Evolutionary conservation across 2,329 filamentous ascomycete genomes (phyloP).

Genomic region (Aspergillus sp.): DNA sequence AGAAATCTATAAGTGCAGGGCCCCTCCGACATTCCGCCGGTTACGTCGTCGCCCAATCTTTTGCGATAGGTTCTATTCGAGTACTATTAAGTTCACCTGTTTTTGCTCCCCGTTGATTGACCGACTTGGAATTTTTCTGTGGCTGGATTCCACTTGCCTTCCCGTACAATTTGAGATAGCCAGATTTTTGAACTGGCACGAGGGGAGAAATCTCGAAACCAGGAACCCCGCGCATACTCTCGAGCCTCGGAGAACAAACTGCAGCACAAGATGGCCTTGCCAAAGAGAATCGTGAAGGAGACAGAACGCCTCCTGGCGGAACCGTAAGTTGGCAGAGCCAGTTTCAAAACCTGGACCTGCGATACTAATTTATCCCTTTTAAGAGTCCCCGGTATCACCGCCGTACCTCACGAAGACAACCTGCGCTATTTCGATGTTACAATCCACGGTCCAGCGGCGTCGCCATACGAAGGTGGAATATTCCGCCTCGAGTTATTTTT

Average conservation of each 20-base stretch:
- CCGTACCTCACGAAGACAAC: slow-evolving; percentile 94
- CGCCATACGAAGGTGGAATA: slow-evolving; percentile 89
- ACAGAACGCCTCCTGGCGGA: slow-evolving; percentile 96
- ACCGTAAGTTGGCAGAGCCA: slow-evolving; percentile 63
- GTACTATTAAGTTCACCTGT: neutral
- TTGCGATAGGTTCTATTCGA: neutral
- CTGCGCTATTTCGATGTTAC: slow-evolving; percentile 97
- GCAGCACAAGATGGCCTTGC: slow-evolving; percentile 62
- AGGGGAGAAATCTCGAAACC: neutral
- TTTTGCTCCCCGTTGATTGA: slow-evolving; percentile 2
- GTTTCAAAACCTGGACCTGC: neutral
- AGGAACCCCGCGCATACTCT: slow-evolving; percentile 4
- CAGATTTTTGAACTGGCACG: neutral
- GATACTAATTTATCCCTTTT: slow-evolving; percentile 12
- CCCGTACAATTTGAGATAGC: neutral
- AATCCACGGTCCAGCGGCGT: slow-evolving; percentile 87
- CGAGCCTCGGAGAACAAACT: neutral
- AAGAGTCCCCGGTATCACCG: slow-evolving; percentile 94
- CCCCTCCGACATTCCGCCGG: slow-evolving; percentile 32
- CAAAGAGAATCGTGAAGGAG: slow-evolving; percentile 98
- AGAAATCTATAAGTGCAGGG: slow-evolving; percentile 19
- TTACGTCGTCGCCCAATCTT: slow-evolving; percentile 19
- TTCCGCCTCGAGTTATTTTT: slow-evolving; percentile 98
- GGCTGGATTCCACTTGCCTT: neutral
- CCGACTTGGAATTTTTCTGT: neutral